These are phyloP conservation scores for Hirsutella thompsonii DNA, from an alignment of 2,329 filamentous ascomycete species.

Conservation along the genomic window DNA sequence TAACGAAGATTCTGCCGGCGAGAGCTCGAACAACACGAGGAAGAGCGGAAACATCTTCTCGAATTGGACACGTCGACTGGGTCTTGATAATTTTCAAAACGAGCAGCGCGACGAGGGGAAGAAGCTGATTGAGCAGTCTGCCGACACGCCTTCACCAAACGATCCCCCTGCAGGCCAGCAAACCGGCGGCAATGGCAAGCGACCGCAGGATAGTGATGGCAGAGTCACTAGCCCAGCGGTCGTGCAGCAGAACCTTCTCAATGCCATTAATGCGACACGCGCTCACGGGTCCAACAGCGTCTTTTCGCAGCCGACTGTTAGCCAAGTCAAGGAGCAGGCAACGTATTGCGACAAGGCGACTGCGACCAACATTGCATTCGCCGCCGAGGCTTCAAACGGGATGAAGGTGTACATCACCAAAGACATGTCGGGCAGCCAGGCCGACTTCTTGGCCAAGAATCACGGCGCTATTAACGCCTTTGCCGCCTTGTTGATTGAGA, in stretches of 20 bases:
- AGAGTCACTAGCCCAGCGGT: conserved; percentile 47
- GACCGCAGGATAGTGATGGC: conserved; percentile 27
- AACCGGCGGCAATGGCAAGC: background rate
- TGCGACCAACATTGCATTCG: conserved; percentile 58
- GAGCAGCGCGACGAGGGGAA: conserved; percentile 28
- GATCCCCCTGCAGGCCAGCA: conserved; percentile 3
- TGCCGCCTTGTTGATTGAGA: conserved; percentile 53
- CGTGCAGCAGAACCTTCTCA: conserved; percentile 58
- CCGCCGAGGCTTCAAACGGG: conserved; percentile 55
- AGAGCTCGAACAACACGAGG: conserved; percentile 19
- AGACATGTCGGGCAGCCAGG: conserved; percentile 30
- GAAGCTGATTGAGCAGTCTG: conserved; percentile 28
- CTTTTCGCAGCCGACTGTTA: conserved; percentile 60
- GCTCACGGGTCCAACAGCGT: conserved; percentile 61
- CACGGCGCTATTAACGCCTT: conserved; percentile 55
- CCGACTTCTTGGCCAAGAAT: conserved; percentile 47
- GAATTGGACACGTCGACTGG: conserved; percentile 53
- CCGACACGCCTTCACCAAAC: conserved; percentile 18
- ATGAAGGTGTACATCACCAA: conserved; percentile 63
- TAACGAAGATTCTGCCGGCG: conserved; percentile 33
- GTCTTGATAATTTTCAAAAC: conserved; percentile 42
- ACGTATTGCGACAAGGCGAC: conserved; percentile 76
- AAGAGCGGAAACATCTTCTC: conserved; percentile 52
- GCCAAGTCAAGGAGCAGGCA: conserved; percentile 65
- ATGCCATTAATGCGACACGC: conserved; percentile 66